phyloP scores from a whole-genome alignment of 805 yeast genomes.

The Candida krabiensis region DNA sequence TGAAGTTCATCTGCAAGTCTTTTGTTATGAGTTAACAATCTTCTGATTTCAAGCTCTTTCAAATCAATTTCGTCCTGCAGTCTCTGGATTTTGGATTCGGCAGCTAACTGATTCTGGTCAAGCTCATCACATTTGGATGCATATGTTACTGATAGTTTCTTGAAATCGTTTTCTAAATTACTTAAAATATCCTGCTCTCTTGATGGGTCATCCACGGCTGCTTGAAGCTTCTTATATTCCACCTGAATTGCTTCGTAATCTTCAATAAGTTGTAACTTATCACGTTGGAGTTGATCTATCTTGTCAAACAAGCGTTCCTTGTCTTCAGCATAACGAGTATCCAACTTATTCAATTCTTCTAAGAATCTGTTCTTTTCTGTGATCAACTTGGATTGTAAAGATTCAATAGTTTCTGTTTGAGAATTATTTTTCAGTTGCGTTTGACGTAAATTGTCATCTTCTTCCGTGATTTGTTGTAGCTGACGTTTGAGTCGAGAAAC shows the following conservation, averaged over 20 bases:
- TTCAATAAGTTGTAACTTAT: conserved; percentile 35
- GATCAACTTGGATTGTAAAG: conserved; percentile 12
- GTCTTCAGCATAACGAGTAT: conserved; percentile 26
- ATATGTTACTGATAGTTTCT: conserved; percentile 36
- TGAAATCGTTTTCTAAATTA: conserved; percentile 39
- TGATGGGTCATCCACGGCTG: conserved; percentile 10
- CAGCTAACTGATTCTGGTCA: conserved; percentile 20
- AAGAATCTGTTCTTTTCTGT: conserved; percentile 17
- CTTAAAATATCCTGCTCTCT: conserved; percentile 6
- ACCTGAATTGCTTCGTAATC: conserved; percentile 36
- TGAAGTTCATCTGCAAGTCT: conserved; percentile 28
- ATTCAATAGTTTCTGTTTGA: conserved; percentile 15
- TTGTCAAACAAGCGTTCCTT: conserved; percentile 32
- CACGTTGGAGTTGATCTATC: conserved; percentile 36
- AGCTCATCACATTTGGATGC: conserved; percentile 27
- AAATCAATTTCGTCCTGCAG: conserved; percentile 24
- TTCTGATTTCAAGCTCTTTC: conserved; percentile 39
- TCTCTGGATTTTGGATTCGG: conserved; percentile 8
- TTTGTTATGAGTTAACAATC: conserved; percentile 26
- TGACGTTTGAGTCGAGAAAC: background rate
- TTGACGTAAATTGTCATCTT: conserved; percentile 17
- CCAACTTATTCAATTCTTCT: conserved; percentile 14
- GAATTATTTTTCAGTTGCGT: conserved; percentile 18
- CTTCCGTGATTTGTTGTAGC: conserved; percentile 2
- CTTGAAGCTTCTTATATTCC: conserved; percentile 15